phyloP scores from a whole-genome alignment of 2,329 filamentous ascomycete genomes.

The Nothophoma quercina region DNA sequence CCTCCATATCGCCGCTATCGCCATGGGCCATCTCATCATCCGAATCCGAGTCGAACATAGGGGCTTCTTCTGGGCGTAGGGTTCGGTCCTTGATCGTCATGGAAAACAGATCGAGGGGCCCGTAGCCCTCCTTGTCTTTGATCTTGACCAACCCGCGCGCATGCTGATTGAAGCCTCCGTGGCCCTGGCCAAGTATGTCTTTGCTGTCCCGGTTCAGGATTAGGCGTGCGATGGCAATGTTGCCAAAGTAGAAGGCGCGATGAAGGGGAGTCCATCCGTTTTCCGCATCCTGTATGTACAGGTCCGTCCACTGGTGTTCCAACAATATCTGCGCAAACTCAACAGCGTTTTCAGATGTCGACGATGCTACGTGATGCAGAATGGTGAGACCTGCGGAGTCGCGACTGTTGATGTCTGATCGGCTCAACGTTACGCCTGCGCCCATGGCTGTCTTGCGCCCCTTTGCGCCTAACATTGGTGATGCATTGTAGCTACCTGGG shows the following conservation, averaged over 20 bases:
- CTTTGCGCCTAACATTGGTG: slow-evolving; percentile 52
- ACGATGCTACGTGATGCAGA: slow-evolving; percentile 83
- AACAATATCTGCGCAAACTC: slow-evolving; percentile 81
- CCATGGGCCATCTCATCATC: slow-evolving; percentile 58
- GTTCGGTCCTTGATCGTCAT: slow-evolving; percentile 82
- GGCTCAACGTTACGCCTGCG: slow-evolving; percentile 55
- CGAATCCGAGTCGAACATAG: slow-evolving; percentile 57
- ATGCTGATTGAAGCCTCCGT: slow-evolving; percentile 65
- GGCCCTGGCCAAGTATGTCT: slow-evolving; percentile 69
- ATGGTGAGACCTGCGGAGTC: slow-evolving; percentile 84
- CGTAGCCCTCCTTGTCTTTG: slow-evolving; percentile 94
- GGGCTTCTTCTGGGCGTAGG: slow-evolving; percentile 55
- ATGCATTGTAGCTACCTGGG: slow-evolving; percentile 56
- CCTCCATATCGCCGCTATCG: slow-evolving; percentile 53
- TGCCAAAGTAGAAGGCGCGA: slow-evolving; percentile 87
- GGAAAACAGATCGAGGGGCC: slow-evolving; percentile 91
- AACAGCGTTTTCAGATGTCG: slow-evolving; percentile 71
- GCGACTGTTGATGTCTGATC: slow-evolving; percentile 81
- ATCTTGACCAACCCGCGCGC: slow-evolving; percentile 86
- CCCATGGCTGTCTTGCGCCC: slow-evolving; percentile 36
- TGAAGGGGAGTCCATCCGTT: slow-evolving; percentile 97
- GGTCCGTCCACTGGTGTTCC: slow-evolving; percentile 81
- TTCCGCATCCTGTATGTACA: slow-evolving; percentile 87
- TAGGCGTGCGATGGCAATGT: slow-evolving; percentile 82
- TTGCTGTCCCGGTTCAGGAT: slow-evolving; percentile 80